phyloP scores from a whole-genome alignment of 2,329 filamentous ascomycete genomes.

The Phoma sp. region DNA sequence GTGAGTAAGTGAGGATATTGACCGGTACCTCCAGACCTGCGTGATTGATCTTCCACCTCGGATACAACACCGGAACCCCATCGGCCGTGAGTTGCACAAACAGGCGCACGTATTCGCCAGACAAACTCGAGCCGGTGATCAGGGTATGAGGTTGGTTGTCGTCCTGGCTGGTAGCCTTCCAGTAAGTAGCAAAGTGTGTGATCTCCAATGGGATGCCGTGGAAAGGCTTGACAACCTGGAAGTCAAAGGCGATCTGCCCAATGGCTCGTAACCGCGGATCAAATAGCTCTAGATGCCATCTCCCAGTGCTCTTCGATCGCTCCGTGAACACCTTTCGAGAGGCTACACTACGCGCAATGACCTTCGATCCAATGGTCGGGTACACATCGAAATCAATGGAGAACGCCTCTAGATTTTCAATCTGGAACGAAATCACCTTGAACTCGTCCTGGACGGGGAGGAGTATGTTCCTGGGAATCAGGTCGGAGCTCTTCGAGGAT shows the following conservation, averaged over 20 bases:
- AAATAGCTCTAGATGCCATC: constrained; percentile 86
- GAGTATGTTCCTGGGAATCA: constrained; percentile 95
- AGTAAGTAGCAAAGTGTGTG: constrained; percentile 97
- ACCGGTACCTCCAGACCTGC: constrained; percentile 82
- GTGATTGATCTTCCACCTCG: constrained; percentile 78
- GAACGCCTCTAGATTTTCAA: constrained; percentile 91
- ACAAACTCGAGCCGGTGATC: constrained; percentile 92
- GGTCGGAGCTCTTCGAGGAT: constrained; percentile 92
- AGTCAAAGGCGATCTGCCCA: constrained; percentile 91
- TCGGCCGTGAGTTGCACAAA: constrained; percentile 93
- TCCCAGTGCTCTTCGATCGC: constrained; percentile 74
- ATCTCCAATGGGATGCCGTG: constrained; percentile 91
- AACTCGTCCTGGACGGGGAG: constrained; percentile 96
- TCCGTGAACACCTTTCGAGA: constrained; percentile 85
- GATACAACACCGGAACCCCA: constrained; percentile 84
- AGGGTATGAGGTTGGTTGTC: constrained; percentile 85
- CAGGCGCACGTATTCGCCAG: constrained; percentile 90
- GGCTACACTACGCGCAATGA: constrained; percentile 94
- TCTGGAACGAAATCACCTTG: constrained; percentile 90
- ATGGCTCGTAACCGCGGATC: constrained; percentile 91
- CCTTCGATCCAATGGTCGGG: constrained; percentile 94
- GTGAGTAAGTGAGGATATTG: constrained; percentile 75
- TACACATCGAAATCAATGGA: constrained; percentile 97
- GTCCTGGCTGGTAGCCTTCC: constrained; percentile 95
- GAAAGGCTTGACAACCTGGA: constrained; percentile 96